phyloP scores from a whole-genome alignment of 495 filamentous ascomycete species.

The Trichoderma orchidacearum region DNA sequence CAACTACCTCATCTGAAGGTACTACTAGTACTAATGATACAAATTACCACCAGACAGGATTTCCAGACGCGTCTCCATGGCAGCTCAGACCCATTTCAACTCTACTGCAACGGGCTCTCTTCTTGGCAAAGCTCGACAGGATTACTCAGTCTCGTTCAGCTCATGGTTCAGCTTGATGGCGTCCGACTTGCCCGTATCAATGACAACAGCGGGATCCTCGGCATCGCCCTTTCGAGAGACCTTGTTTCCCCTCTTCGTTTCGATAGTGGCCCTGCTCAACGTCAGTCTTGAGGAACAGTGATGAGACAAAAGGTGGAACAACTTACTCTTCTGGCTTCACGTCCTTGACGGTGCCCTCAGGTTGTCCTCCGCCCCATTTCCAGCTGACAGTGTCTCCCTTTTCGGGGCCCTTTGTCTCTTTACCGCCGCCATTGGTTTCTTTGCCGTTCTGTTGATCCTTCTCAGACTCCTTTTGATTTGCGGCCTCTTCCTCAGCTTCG shows the following conservation, averaged over 20 bases:
- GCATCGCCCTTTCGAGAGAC: conserved; percentile 2
- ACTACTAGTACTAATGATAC: too few species aligned
- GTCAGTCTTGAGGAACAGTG: not conserved
- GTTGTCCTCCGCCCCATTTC: conserved; percentile 3
- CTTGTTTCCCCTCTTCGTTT: conserved; percentile 4
- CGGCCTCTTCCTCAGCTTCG: not conserved
- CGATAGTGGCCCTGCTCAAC: not conserved
- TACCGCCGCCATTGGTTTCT: not conserved
- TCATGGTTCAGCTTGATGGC: conserved; percentile 4
- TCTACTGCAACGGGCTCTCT: too few species aligned
- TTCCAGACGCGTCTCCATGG: too few species aligned
- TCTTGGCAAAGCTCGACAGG: too few species aligned
- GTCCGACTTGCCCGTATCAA: conserved; percentile 3
- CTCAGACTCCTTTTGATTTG: not conserved
- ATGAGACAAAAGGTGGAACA: not conserved
- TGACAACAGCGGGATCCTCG: conserved; percentile 2
- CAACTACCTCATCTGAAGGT: too few species aligned
- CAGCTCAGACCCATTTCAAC: not conserved
- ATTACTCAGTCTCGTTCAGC: not conserved
- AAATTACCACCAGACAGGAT: too few species aligned
- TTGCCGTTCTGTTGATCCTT: not conserved
- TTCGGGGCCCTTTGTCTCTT: not conserved
- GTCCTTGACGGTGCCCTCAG: conserved; percentile 3
- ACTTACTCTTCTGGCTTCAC: conserved; percentile 3
- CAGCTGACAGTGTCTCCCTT: conserved; percentile 4